Conservation (phyloP, 2,329 filamentous ascomycete genomes). For the Teratosphaeria destructans region DNA sequence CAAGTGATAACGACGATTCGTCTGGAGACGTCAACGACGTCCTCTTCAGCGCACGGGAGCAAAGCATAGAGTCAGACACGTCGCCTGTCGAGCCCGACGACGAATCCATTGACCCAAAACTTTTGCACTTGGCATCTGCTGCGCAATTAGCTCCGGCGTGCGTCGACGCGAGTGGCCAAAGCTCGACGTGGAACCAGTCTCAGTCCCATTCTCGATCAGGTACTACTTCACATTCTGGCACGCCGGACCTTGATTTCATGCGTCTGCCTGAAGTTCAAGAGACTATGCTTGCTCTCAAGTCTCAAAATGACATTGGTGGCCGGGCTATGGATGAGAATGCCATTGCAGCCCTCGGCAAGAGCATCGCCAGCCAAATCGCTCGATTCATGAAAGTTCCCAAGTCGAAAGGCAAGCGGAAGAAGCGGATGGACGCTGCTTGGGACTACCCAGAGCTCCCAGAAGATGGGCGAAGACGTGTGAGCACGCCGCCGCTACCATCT, state of each 20-base stretch:
- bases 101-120: neutral
- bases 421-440: slow-evolving; percentile 15
- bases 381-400: slow-evolving; percentile 15
- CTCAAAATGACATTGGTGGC: slow-evolving; percentile 3
- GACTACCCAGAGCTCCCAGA: slow-evolving; percentile 16
- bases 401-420: slow-evolving; percentile 4
- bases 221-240: neutral
- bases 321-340: slow-evolving; percentile 13
- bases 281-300: slow-evolving; percentile 6
- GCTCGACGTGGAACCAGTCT: neutral
- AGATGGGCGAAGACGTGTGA: slow-evolving; percentile 1
- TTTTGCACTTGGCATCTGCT: neutral
- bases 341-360: slow-evolving; percentile 25
- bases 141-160: neutral
- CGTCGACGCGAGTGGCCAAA: neutral
- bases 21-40: neutral
- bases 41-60: neutral
- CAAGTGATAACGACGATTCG: neutral
- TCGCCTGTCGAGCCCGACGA: neutral
- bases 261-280: slow-evolving; percentile 10
- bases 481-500: slow-evolving; percentile 1
- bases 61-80: neutral
- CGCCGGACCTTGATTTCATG: neutral
- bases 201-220: neutral
- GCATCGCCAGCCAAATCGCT: slow-evolving; percentile 26